Evolutionary conservation across 257 asterid species (phyloP).

Genomic region (Leptodermis oblonga): DNA sequence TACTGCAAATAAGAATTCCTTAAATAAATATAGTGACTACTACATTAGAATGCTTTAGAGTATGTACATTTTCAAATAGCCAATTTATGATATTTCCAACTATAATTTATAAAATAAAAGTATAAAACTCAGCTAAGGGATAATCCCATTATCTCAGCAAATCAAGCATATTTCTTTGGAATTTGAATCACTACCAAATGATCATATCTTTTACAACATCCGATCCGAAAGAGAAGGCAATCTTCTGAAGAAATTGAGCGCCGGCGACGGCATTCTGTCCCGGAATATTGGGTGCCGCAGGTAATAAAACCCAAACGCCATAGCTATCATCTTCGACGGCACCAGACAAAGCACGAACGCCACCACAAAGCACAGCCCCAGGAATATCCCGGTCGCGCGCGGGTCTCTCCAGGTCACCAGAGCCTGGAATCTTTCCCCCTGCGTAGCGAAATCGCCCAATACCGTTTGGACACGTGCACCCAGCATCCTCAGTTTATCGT

Average conservation of each 20-base stretch:
- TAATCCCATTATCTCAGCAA: too few species aligned
- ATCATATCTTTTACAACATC: slow-evolving; percentile 44
- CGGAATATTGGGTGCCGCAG: slow-evolving; percentile 83
- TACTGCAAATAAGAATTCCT: too few species aligned
- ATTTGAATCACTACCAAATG: background rate
- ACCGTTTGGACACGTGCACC: slow-evolving; percentile 78
- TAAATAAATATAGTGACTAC: too few species aligned
- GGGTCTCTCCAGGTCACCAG: slow-evolving; percentile 89
- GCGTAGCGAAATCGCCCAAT: slow-evolving; percentile 77
- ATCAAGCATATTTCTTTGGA: too few species aligned
- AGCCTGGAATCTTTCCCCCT: slow-evolving; percentile 79
- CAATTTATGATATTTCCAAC: too few species aligned
- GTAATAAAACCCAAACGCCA: slow-evolving; percentile 87
- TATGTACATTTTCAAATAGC: too few species aligned
- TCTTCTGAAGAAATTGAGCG: slow-evolving; percentile 73
- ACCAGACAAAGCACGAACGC: slow-evolving; percentile 59
- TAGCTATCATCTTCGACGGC: slow-evolving; percentile 78
- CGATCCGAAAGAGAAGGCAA: slow-evolving; percentile 80
- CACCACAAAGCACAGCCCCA: slow-evolving; percentile 58
- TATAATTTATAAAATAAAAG: too few species aligned
- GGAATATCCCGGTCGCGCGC: slow-evolving; percentile 86
- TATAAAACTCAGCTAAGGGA: too few species aligned
- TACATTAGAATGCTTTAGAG: too few species aligned
- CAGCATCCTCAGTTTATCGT: slow-evolving; percentile 60
- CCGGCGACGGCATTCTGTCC: slow-evolving; percentile 87